Percentiles rank a stretch among this genome's conserved stretches.
Conservation (phyloP, 495 filamentous ascomycete species). For the Neurospora cerealis region DNA sequence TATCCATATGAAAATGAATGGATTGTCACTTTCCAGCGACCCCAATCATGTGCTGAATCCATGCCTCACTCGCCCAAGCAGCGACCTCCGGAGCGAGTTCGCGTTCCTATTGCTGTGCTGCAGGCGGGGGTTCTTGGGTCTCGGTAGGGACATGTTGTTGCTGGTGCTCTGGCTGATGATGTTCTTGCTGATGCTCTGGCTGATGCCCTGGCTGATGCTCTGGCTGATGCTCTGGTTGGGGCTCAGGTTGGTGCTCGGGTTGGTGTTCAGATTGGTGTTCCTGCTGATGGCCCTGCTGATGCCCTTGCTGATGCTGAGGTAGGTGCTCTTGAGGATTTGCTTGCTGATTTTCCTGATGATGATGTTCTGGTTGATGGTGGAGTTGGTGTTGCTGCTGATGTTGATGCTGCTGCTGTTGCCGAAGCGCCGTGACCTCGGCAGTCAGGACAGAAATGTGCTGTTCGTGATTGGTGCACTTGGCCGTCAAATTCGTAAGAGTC, state of each 20-base stretch:
- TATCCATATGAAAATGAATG: neutral
- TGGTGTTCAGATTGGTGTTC: neutral
- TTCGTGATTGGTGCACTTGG: conserved; percentile 34
- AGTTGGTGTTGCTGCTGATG: neutral
- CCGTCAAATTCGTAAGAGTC: conserved; percentile 20
- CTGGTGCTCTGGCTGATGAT: neutral
- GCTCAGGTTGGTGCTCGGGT: neutral
- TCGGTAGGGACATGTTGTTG: neutral
- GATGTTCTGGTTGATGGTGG: neutral
- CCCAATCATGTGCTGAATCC: neutral
- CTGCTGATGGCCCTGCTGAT: neutral
- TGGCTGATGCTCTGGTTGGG: neutral
- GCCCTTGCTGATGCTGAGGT: neutral
- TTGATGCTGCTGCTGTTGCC: conserved; percentile 6
- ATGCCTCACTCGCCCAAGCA: neutral
- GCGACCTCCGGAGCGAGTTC: neutral
- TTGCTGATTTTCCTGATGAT: neutral
- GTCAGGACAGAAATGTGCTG: conserved; percentile 10
- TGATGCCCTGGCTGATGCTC: neutral
- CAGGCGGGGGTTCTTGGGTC: neutral
- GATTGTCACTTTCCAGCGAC: neutral
- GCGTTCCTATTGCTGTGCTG: neutral
- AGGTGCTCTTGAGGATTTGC: neutral
- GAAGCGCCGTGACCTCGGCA: conserved; percentile 14
- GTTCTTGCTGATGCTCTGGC: neutral